Conservation (phyloP, 2,329 filamentous ascomycete species). For the Paracorniculantispora psalliotae region DNA sequence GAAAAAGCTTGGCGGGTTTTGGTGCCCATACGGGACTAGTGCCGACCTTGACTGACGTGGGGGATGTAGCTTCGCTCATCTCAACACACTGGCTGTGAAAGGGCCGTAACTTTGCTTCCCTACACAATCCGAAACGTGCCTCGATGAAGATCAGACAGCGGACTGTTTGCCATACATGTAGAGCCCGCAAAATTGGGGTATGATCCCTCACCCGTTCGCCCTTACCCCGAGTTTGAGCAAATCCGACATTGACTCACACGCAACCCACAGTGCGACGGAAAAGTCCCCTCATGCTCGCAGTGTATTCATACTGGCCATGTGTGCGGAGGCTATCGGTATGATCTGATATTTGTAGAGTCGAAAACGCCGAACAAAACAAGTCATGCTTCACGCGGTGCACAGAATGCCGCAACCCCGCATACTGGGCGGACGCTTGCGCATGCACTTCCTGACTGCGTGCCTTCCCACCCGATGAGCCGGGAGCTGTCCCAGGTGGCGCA, state of each 20-base stretch:
- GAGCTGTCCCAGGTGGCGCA: background rate
- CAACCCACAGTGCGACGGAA: conserved; percentile 22
- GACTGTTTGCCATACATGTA: conserved; percentile 23
- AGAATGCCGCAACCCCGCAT: background rate
- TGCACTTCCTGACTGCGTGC: background rate
- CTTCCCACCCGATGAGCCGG: background rate
- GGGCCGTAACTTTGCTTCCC: conserved; percentile 1
- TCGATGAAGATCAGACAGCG: conserved; percentile 21
- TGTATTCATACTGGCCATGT: conserved; percentile 17
- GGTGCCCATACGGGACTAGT: conserved; percentile 8
- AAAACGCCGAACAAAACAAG: background rate
- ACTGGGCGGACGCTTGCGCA: background rate
- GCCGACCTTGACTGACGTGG: background rate
- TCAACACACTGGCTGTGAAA: background rate
- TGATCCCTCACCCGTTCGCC: background rate
- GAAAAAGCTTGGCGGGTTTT: conserved; percentile 15
- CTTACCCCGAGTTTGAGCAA: background rate
- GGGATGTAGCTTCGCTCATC: background rate
- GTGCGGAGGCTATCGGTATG: conserved; percentile 23
- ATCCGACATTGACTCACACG: background rate
- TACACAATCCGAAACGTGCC: background rate
- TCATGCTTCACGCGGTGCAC: background rate
- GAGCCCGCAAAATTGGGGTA: conserved; percentile 22
- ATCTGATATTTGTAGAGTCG: conserved; percentile 21
- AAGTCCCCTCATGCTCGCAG: conserved; percentile 22